Evolutionary conservation across 78 protist species (phyloP).

Genomic region (Planoprotostelium fungivorum): DNA sequence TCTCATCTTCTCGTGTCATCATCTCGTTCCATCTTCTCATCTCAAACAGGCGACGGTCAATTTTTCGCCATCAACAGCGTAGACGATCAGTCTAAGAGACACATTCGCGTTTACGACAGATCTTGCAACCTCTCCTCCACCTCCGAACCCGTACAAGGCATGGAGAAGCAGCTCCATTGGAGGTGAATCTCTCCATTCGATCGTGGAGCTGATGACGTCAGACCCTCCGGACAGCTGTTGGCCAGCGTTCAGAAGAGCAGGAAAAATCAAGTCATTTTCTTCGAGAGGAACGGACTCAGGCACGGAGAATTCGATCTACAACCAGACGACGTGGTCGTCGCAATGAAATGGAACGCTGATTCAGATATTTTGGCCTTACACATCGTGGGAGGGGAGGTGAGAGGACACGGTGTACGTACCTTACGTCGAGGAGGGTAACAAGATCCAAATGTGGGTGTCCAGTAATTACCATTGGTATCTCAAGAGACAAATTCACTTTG

Average conservation of each 20-base stretch:
- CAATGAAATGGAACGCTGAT: slow-evolving; percentile 41
- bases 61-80: slow-evolving; percentile 23
- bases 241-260: slow-evolving; percentile 13
- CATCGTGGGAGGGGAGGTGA: background rate
- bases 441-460: background rate
- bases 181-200: background rate
- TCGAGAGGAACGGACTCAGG: slow-evolving; percentile 63
- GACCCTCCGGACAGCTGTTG: slow-evolving; percentile 6
- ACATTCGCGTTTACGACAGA: slow-evolving; percentile 42
- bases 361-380: slow-evolving; percentile 40
- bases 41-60: slow-evolving; percentile 35
- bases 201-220: background rate
- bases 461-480: slow-evolving; percentile 36
- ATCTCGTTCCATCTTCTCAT: no score
- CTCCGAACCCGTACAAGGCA: slow-evolving; percentile 21
- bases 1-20: no score
- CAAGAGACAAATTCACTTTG: background rate
- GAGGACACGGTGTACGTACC: background rate
- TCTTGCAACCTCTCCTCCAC: slow-evolving; percentile 23
- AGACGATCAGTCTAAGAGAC: background rate
- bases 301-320: slow-evolving; percentile 48
- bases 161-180: slow-evolving; percentile 31
- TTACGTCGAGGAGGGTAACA: background rate
- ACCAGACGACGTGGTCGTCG: background rate
- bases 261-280: slow-evolving; percentile 38